Base-by-base conservation (phyloP, 2,329 filamentous ascomycete genomes). In the Fusarium transvaalense region DNA sequence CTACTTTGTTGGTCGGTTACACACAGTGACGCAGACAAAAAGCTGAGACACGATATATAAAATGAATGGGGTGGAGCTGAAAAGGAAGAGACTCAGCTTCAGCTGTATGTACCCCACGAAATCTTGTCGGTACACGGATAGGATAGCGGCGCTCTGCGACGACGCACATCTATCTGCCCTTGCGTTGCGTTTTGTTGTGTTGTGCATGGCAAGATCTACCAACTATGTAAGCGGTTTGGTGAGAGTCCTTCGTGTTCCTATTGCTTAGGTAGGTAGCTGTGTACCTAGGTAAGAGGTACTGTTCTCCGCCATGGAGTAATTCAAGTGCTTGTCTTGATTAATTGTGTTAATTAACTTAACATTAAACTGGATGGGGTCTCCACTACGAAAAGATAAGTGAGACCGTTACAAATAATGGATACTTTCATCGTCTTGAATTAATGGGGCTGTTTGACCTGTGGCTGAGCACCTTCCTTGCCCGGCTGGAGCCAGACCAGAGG, bases 11-110 rank as follows among this genome's bases (percentile, higher is more conserved):
- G 53, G 45, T 29, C 38, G 45, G 57, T 63, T 52, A 47, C 39
- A 59, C 56, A 69, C 35, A 46, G 52, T 56, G 48, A 54, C 34
- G 25, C 38, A 31, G 51, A 56, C 38, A 38, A 68, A 54, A 39
- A 35, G n/a, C 56, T 69, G 66, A 68, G 66, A 63, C 56, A 52
- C 50, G 45, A 37, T 50, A 57, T 62, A 46, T 38, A 53, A 32
- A 42, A 54, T 41, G 42, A 54, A 60, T 39, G 14, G 14, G n/a
- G 41, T 48, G 50, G 42, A 56, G 46, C 35, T 47, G 51, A 46
- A 55, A 29, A 27, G 12, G 8, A 9, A 19, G n/a, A n/a, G n/a
- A n/a, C n/a, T n/a, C n/a, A n/a, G n/a, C 7, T 13, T 21, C 25
- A 45, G n/a, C 27, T 19, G n/a, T 21, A 45, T 19, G n/a, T 21